Conservation (phyloP, 148 eudicot genomes). For the Chenopodium suecicum region DNA sequence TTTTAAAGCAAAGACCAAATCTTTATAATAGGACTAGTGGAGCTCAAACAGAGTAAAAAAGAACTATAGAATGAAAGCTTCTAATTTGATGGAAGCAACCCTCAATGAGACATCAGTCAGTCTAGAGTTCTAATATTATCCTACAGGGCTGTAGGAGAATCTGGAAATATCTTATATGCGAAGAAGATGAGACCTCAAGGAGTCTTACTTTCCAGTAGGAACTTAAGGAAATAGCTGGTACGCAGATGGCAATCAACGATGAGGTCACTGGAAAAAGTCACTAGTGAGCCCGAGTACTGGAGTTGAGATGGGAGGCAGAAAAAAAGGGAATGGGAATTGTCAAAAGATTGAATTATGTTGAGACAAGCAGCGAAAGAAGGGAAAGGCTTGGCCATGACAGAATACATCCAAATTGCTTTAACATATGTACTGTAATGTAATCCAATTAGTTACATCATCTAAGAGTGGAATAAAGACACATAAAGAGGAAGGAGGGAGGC, state of each 20-base stretch:
- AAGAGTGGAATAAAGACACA: background rate
- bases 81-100: background rate
- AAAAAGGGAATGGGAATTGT: background rate
- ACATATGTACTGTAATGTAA: background rate
- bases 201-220: background rate
- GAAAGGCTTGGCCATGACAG: background rate
- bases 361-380: background rate
- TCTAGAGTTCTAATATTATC: background rate
- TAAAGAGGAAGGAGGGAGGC: background rate
- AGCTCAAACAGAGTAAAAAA: background rate
- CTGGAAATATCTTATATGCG: background rate
- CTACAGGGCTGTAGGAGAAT: background rate
- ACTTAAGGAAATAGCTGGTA: background rate
- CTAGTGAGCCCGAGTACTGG: background rate
- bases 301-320: background rate
- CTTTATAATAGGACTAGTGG: background rate
- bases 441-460: background rate
- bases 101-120: background rate
- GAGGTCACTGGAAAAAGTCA: background rate
- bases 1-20: background rate
- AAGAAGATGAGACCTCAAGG: background rate
- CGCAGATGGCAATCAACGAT: background rate
- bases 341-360: background rate
- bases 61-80: background rate
- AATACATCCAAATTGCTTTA: background rate